These are phyloP conservation scores for Suhomyces atakaporum DNA, from an alignment of 1,139 yeast genomes.

Conservation along the genomic window DNA sequence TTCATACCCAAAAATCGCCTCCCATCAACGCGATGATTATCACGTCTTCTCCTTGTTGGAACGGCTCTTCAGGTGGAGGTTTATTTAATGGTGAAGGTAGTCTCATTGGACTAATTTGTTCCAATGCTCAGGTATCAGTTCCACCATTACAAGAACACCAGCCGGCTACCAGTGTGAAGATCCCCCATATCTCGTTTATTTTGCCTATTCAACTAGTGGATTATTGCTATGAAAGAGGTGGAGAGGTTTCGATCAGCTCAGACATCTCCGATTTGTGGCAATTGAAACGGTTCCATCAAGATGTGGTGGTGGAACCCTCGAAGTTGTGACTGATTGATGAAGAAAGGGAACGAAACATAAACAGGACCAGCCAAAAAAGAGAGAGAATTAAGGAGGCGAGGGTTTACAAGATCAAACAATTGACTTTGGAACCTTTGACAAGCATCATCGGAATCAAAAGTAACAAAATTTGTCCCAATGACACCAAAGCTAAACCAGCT, in stretches of 20 bases:
- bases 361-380: too few relatives aligned
- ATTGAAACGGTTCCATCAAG: slow-evolving; percentile 18
- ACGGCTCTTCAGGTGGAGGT: slow-evolving; percentile 78
- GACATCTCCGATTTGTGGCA: slow-evolving; percentile 17
- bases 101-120: slow-evolving; percentile 61
- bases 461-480: too few relatives aligned
- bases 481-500: too few relatives aligned
- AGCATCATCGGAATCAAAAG: too few relatives aligned
- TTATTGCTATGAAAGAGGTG: slow-evolving; percentile 13
- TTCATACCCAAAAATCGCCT: slow-evolving; percentile 10
- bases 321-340: slow-evolving; percentile 13
- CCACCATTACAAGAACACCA: slow-evolving; percentile 15
- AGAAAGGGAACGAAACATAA: too few relatives aligned
- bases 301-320: slow-evolving; percentile 14
- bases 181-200: slow-evolving; percentile 17
- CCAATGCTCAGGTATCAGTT: slow-evolving; percentile 52
- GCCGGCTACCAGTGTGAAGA: slow-evolving; percentile 14
- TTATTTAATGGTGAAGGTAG: slow-evolving; percentile 33
- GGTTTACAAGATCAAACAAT: background rate
- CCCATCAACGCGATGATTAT: slow-evolving; percentile 39
- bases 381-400: too few relatives aligned
- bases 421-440: background rate
- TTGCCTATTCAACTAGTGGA: slow-evolving; percentile 18
- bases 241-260: slow-evolving; percentile 5
- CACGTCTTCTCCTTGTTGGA: slow-evolving; percentile 69